These are phyloP conservation scores for Corylus avellana DNA, from an alignment of 306 rosid species.

Conservation along the genomic window DNA sequence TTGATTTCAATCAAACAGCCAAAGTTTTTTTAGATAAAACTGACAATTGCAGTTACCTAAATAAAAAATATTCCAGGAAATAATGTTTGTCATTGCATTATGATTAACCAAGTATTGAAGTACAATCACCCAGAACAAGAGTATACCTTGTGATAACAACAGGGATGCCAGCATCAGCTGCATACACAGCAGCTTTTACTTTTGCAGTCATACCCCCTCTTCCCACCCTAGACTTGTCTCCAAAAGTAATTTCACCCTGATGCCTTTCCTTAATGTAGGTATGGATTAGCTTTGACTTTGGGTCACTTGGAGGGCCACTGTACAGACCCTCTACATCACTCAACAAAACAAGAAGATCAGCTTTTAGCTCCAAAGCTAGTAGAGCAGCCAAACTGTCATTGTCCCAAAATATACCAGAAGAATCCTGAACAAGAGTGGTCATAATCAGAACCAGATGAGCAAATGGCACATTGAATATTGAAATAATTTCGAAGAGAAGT, in stretches of 20 bases:
- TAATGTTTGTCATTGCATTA: not conserved
- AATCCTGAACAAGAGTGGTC: conserved; percentile 56
- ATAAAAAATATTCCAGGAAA: not conserved
- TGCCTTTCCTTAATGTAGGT: conserved; percentile 88
- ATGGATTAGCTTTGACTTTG: conserved; percentile 80
- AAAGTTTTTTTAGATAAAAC: conserved; percentile 5
- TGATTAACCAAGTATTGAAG: conserved; percentile 4
- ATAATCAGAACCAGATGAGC: conserved; percentile 17
- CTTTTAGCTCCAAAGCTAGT: conserved; percentile 91
- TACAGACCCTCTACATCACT: conserved; percentile 97
- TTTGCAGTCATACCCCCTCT: conserved; percentile 99
- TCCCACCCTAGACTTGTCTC: conserved; percentile 98
- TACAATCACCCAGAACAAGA: conserved; percentile 1
- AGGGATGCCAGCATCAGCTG: conserved; percentile 91
- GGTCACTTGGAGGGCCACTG: conserved; percentile 98
- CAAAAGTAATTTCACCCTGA: conserved; percentile 91
- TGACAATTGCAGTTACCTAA: not conserved
- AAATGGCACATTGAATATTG: conserved; percentile 11
- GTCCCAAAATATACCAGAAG: conserved; percentile 99
- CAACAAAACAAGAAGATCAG: conserved; percentile 93
- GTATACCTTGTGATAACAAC: conserved; percentile 88
- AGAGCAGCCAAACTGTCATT: conserved; percentile 98
- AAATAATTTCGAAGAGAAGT: not conserved
- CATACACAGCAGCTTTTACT: conserved; percentile 91
- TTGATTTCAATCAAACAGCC: not conserved